Percentiles rank a stretch among this genome's conserved stretches.
These are phyloP conservation scores for Chlamydomonas incerta DNA, from an alignment of 139 green algal genomes.

Conservation along the genomic window DNA sequence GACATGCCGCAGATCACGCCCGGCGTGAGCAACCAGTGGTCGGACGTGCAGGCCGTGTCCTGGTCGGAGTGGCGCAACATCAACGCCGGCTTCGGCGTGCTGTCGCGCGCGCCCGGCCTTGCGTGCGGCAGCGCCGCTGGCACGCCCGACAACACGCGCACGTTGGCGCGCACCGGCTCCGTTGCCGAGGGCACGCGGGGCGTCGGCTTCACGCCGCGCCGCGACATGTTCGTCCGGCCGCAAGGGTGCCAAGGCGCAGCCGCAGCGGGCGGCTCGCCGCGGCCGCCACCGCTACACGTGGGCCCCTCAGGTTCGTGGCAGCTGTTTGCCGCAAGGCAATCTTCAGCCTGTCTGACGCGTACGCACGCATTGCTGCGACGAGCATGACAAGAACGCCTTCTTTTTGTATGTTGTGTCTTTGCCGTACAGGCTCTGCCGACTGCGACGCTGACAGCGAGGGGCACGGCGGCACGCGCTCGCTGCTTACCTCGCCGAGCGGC, in stretches of 20 bases:
- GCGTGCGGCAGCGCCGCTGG: neutral
- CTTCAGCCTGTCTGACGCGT: no score
- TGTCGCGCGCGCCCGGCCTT: neutral
- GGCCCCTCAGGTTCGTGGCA: no score
- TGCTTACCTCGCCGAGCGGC: neutral
- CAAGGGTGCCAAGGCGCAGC: no score
- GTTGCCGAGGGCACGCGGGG: neutral
- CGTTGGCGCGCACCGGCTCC: no score
- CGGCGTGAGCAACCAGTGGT: slow-evolving; percentile 17
- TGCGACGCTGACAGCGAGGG: no score
- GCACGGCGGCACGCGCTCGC: neutral
- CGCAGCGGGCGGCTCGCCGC: no score
- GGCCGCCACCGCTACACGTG: no score
- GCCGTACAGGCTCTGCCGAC: no score
- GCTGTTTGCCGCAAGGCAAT: no score
- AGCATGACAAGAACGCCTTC: no score
- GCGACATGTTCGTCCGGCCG: slow-evolving; percentile 22
- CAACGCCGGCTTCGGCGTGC: slow-evolving; percentile 9
- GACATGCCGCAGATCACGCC: slow-evolving; percentile 29
- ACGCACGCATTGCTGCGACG: no score
- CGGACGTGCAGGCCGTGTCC: slow-evolving; percentile 9
- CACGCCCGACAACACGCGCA: slow-evolving; percentile 32
- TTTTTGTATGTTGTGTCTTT: no score
- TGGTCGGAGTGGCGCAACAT: slow-evolving; percentile 1
- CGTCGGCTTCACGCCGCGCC: neutral